Base-by-base conservation (phyloP, 192 early-diverging fungal species). In the Coemansia guatemalensis region DNA sequence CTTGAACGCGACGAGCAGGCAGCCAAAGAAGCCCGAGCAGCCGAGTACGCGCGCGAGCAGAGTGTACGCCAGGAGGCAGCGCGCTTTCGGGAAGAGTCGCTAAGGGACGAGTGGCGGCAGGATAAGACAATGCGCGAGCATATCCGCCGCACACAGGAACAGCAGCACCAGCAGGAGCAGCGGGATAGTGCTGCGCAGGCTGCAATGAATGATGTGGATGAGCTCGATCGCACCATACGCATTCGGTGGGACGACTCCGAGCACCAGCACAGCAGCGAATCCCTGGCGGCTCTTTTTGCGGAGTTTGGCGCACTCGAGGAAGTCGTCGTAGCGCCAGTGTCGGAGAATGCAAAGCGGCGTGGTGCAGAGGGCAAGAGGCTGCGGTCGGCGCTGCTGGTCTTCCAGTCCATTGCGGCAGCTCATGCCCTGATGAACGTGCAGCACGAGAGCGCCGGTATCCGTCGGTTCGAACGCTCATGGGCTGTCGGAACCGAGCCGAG, bases 221-320 rank as follows among this genome's bases (percentile, higher is more conserved):
- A 80, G 60, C 52, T 74, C 35, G 78, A 80, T 48, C 71, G 68
- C 25, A 58, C 68, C 3, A 48, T 79, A 3, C 58, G 70, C 1
- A 50, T 79, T 39, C 66, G 71, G 8, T 79, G 76, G 76, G 64
- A 69, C 26, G 20, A 24, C 5, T 3, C 17, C n/a, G 58, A 51
- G 8, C 22, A 17, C 14, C 11, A 8, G 3, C 48, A 67, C 2
- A 30, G 41, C n/a, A 27, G 47, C n/a, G 64, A 60, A 53, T 52
- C 59, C 25, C 56, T 79, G 22, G 57, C 64, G 5, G 22, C n/a
- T 12, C 11, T 66, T 14, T 73, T 79, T 24, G 41, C 60, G n/a
- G 27, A 41, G 33, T 79, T 73, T 47, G 71, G 76, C 21, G 71
- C 63, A 30, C 35, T 79, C 8, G 76, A 79, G 48, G 76, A 79